Conservation (phyloP, 306 rosid species). For the Inga leiocalycina region DNA sequence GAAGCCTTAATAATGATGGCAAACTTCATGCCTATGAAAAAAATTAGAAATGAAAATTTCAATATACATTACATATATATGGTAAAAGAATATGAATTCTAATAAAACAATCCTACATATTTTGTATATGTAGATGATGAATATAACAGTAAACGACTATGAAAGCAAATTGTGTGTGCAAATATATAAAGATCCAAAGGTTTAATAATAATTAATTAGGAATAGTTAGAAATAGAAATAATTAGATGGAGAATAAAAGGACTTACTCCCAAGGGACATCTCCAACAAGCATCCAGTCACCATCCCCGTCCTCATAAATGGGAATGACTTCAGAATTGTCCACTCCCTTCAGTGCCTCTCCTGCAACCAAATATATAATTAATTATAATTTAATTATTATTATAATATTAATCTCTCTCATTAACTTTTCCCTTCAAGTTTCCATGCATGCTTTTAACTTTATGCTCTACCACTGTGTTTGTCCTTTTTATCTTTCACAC, state of each 20-base stretch:
- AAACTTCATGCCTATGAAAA: neutral
- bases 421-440: neutral
- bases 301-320: constrained; percentile 85
- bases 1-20: neutral
- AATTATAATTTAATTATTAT: neutral
- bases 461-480: neutral
- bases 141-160: neutral
- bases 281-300: constrained; percentile 85
- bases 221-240: neutral
- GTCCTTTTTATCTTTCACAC: neutral
- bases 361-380: constrained; percentile 40
- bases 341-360: constrained; percentile 60
- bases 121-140: neutral
- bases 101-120: neutral
- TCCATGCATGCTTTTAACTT: neutral
- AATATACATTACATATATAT: neutral
- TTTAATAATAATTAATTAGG: neutral
- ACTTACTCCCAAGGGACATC: constrained; percentile 91
- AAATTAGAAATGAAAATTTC: neutral
- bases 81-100: neutral
- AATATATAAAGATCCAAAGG: neutral
- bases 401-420: neutral
- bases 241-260: neutral
- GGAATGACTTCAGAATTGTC: constrained; percentile 59
- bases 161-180: neutral